Conservation (phyloP, 2,329 filamentous ascomycete genomes). For the Neofusicoccum umdonicola region DNA sequence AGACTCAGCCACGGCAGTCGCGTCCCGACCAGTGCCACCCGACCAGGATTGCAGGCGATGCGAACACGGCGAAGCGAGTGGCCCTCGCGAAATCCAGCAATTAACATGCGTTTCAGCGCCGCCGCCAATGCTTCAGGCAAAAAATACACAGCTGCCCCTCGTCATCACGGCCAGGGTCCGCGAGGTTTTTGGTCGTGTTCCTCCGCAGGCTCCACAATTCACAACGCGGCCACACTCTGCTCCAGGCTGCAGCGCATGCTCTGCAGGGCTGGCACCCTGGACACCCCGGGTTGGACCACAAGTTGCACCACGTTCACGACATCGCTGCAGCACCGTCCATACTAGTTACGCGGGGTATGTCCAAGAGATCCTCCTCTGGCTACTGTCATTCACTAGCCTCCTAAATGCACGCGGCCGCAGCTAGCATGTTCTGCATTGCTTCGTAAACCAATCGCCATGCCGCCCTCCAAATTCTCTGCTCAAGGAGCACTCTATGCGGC, state of each 20-base stretch:
- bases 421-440: constrained; percentile 3
- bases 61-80: constrained; percentile 1
- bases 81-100: neutral
- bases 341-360: constrained; percentile 9
- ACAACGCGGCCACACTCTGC: neutral
- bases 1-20: constrained; percentile 16
- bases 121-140: neutral
- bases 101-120: constrained; percentile 8
- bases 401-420: constrained; percentile 8
- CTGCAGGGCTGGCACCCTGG: neutral
- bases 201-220: constrained; percentile 6
- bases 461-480: neutral
- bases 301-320: constrained; percentile 7
- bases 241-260: constrained; percentile 1
- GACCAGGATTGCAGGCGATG: constrained; percentile 7
- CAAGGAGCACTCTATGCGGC: constrained; percentile 29
- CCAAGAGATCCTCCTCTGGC: constrained; percentile 7
- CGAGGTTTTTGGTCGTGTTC: neutral
- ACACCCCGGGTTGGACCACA: neutral
- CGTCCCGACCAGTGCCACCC: constrained; percentile 14
- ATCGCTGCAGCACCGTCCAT: neutral
- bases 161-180: neutral
- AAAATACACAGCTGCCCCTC: neutral
- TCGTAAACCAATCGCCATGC: neutral
- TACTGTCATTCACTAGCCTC: constrained; percentile 6